Evolutionary conservation across 2,329 filamentous ascomycete species (phyloP).

Genomic region (Eurotiales sp.): DNA sequence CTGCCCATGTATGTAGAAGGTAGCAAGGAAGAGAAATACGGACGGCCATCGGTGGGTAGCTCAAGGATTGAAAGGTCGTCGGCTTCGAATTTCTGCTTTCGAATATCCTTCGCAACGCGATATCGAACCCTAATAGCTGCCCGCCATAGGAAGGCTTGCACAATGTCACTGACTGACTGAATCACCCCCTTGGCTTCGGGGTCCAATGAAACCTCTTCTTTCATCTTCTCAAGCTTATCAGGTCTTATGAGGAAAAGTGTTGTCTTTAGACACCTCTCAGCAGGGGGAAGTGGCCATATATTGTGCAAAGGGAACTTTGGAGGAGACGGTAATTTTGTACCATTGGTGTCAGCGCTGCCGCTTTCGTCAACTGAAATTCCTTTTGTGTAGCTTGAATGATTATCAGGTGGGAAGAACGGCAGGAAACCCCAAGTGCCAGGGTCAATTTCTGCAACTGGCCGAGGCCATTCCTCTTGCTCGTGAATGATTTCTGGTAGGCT

Average conservation of each 20-base stretch:
- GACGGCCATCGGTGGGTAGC: neutral
- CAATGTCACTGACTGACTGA: conserved; percentile 7
- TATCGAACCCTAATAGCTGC: conserved; percentile 8
- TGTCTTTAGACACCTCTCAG: conserved; percentile 3
- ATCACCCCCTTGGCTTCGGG: conserved; percentile 2
- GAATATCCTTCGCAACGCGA: conserved; percentile 3
- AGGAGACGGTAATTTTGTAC: neutral
- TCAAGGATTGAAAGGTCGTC: conserved; percentile 9
- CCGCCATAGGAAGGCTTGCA: conserved; percentile 9
- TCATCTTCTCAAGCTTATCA: conserved; percentile 3
- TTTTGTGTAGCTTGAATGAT: neutral
- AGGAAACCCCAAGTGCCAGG: conserved; percentile 4
- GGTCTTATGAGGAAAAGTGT: conserved; percentile 5
- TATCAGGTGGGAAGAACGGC: conserved; percentile 4
- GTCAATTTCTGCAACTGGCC: conserved; percentile 1
- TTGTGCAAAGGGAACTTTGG: conserved; percentile 1
- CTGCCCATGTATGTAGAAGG: conserved; percentile 11
- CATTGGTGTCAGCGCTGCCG: neutral
- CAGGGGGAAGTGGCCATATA: conserved; percentile 3
- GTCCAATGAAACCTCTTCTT: neutral
- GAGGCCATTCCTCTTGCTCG: conserved; percentile 1
- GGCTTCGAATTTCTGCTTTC: conserved; percentile 5
- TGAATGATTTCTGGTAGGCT: conserved; percentile 7
- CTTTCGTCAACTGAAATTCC: neutral
- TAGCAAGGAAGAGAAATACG: conserved; percentile 5